Evolutionary conservation across 2,329 filamentous ascomycete genomes (phyloP), one percentile per base, ranked within the genome.

Genomic region (Aspergillus arachidicola): DNA sequence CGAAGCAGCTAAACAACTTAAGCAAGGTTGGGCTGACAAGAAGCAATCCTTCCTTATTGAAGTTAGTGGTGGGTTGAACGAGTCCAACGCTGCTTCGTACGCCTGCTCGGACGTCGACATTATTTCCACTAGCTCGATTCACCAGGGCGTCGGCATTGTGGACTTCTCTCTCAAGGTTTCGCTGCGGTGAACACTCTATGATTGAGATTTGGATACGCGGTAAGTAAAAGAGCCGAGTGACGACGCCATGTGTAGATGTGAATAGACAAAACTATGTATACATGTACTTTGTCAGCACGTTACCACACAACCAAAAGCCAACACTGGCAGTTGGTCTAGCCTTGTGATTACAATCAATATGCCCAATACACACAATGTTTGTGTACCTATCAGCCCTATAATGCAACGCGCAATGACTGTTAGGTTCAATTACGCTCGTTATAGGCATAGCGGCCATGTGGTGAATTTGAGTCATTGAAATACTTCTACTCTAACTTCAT

Each of bases 121-220:
- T 69, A 89, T 98, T 71, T 97, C 94, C 50, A 97, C 94, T 50
- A 97, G 94, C 76, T 94, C 92, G 58, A 97, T 99, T 73, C 95
- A 99, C 74, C 95, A 99, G 81, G 94, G 95, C 3, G 93, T 96
- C 3, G 88, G 91, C 34, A 93, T 97, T 76, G 89, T 99, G 53
- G 95, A 99, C 78, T 98, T 97, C 77, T 97, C 94, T 6, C 84
- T 99, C 69, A 99, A 99, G 83, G 94, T 99, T 48, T 78, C 74
- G 28, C 58, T 80, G 67, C 72, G 73, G 51, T 78, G 69, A 57
- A 41, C n/a, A 19, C 19, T 3, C 46, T 16, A 9, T n/a, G 26
- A 23, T 32, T 51, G 7, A 32, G 48, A 4, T n/a, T 51, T 32
- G 2, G 46, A 36, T 34, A 28, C 30, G 41, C 46, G 9, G 57